These are phyloP conservation scores for Williopsis jadinii DNA, from an alignment of 1,139 yeast genomes.

Conservation along the genomic window DNA sequence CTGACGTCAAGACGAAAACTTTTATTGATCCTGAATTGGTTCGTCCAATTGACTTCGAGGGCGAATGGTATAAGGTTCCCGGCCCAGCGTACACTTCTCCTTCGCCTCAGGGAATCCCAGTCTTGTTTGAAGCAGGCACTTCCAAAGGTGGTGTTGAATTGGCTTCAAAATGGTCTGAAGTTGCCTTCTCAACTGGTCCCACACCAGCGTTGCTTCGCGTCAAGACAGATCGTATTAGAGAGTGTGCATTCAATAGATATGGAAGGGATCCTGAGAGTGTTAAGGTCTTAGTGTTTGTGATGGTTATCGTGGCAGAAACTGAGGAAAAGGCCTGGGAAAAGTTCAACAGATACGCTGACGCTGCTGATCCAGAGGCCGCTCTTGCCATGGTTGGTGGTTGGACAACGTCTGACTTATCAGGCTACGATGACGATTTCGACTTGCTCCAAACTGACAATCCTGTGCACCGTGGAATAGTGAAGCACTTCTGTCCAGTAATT, in stretches of 20 bases:
- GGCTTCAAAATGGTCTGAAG: constrained; percentile 36
- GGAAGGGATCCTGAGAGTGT: constrained; percentile 5
- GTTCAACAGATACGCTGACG: constrained; percentile 4
- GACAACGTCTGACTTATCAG: constrained; percentile 5
- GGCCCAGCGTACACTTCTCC: constrained; percentile 34
- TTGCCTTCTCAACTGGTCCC: constrained; percentile 8
- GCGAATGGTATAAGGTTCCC: constrained; percentile 32
- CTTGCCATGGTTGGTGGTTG: constrained; percentile 9
- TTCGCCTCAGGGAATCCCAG: constrained; percentile 35
- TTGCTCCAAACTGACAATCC: constrained; percentile 1
- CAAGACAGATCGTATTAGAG: constrained; percentile 2
- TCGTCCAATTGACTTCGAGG: constrained; percentile 30
- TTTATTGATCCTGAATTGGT: constrained; percentile 31
- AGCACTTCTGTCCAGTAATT: constrained; percentile 3
- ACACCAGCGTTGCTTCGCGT: constrained; percentile 1
- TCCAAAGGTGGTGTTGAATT: constrained; percentile 32
- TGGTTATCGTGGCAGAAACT: constrained; percentile 9
- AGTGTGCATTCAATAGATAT: constrained; percentile 4
- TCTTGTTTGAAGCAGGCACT: constrained; percentile 36
- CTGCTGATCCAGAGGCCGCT: constrained; percentile 7
- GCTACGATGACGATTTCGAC: constrained; percentile 9
- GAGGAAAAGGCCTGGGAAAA: constrained; percentile 8
- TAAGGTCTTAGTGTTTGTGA: constrained; percentile 6
- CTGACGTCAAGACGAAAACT: constrained; percentile 24
- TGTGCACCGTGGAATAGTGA: constrained; percentile 6